Evolutionary conservation across 2,329 filamentous ascomycete genomes (phyloP).

Genomic region (Pestalotiopsis sp.): DNA sequence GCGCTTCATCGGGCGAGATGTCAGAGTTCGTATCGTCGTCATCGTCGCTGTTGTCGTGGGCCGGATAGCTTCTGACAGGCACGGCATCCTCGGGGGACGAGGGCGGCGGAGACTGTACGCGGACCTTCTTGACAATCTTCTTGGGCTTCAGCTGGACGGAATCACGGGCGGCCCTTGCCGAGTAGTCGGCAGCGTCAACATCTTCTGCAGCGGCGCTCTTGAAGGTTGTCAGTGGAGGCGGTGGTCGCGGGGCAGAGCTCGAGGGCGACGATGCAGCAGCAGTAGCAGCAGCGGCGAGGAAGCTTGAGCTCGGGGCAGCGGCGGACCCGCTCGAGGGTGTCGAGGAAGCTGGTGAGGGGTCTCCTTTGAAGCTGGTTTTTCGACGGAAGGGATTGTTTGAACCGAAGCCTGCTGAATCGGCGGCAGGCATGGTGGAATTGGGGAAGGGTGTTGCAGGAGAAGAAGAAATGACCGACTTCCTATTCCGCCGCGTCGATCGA

Average conservation of each 20-base stretch:
- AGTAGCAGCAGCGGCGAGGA: conserved; percentile 18
- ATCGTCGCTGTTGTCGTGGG: conserved; percentile 24
- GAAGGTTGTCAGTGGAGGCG: conserved; percentile 33
- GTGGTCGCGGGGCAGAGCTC: conserved; percentile 20
- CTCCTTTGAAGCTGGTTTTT: conserved; percentile 30
- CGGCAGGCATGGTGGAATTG: conserved; percentile 35
- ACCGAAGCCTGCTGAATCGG: conserved; percentile 34
- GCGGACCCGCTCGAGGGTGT: conserved; percentile 18
- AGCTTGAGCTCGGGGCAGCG: conserved; percentile 16
- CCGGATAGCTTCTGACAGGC: conserved; percentile 27
- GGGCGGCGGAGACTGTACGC: conserved; percentile 66
- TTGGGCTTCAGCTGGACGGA: conserved; percentile 30
- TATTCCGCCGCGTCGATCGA: not conserved
- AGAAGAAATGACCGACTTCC: not conserved
- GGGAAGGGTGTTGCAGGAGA: conserved; percentile 9
- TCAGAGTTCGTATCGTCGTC: conserved; percentile 26
- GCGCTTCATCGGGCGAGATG: conserved; percentile 26
- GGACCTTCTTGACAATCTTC: conserved; percentile 69
- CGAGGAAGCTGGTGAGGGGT: conserved; percentile 18
- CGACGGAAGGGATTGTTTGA: conserved; percentile 59
- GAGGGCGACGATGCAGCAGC: conserved; percentile 15
- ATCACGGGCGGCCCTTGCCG: conserved; percentile 31
- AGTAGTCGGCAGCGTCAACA: conserved; percentile 28
- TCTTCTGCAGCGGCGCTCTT: conserved; percentile 31
- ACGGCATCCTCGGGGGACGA: conserved; percentile 57